A percentile compares a stretch with the other conserved stretches of the same genome.
These are phyloP conservation scores for Cladosporium sp. DNA, from an alignment of 2,329 filamentous ascomycete genomes.

Conservation along the genomic window DNA sequence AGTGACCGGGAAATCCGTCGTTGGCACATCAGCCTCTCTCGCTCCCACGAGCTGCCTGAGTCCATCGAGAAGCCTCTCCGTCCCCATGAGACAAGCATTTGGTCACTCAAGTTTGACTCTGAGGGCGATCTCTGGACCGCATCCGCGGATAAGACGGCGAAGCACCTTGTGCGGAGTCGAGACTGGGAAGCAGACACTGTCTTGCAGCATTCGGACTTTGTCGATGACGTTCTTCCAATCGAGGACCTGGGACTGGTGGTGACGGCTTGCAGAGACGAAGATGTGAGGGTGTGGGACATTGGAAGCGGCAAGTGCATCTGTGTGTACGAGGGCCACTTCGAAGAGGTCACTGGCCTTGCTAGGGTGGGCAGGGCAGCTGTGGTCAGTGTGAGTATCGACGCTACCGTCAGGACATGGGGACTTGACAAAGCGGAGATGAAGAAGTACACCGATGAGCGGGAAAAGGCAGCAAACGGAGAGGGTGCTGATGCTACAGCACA, in stretches of 20 bases:
- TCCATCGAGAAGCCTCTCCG: conserved; percentile 55
- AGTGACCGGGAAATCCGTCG: conserved; percentile 61
- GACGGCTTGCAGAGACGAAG: conserved; percentile 86
- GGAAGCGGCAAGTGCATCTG: conserved; percentile 28
- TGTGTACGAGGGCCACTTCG: conserved; percentile 69
- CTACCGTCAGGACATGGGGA: conserved; percentile 80
- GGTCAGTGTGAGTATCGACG: conserved; percentile 84
- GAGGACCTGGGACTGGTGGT: conserved; percentile 68
- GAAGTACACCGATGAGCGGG: conserved; percentile 48
- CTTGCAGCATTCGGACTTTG: conserved; percentile 82
- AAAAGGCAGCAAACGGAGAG: conserved; percentile 46
- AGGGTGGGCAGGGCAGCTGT: conserved; percentile 51
- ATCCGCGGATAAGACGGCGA: conserved; percentile 83
- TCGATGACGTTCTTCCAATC: conserved; percentile 71
- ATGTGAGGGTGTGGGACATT: conserved; percentile 82
- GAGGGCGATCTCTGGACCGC: conserved; percentile 84
- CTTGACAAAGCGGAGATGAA: conserved; percentile 60
- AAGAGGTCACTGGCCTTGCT: conserved; percentile 82
- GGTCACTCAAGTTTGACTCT: conserved; percentile 64
- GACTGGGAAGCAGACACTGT: conserved; percentile 68
- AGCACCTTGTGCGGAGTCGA: conserved; percentile 67
- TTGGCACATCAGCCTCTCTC: conserved; percentile 60
- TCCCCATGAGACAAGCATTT: conserved; percentile 87
- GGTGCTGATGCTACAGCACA: conserved; percentile 42
- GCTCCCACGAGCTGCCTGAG: conserved; percentile 50